Percentiles rank a stretch among this genome's conserved stretches.
Conservation (phyloP, 176 grass and related monocot genomes). For the Leersia perrieri region DNA sequence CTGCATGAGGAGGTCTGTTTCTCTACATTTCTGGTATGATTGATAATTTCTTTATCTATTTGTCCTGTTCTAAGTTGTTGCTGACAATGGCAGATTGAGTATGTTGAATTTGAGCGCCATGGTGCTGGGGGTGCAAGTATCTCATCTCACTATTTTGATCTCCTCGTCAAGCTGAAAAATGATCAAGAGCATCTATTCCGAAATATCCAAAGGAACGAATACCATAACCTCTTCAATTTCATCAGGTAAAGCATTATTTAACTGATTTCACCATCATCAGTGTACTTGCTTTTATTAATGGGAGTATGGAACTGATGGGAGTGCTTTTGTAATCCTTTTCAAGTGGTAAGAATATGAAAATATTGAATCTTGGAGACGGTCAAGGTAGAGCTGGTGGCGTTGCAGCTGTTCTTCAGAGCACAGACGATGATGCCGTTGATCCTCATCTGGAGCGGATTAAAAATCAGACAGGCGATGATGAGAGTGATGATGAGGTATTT, state of each 20-base stretch:
- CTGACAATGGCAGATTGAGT: conserved; percentile 65
- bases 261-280: background rate
- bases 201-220: conserved; percentile 86
- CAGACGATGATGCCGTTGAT: conserved; percentile 63
- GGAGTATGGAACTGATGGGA: conserved; percentile 21
- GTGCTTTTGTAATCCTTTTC: background rate
- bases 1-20: conserved; percentile 88
- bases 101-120: conserved; percentile 84
- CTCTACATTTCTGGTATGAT: background rate
- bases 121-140: conserved; percentile 74
- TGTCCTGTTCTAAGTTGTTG: conserved; percentile 7
- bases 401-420: conserved; percentile 55
- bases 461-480: conserved; percentile 61
- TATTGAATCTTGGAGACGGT: conserved; percentile 67
- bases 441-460: conserved; percentile 62
- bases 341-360: conserved; percentile 78
- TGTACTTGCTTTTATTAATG: background rate
- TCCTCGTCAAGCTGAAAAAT: conserved; percentile 79
- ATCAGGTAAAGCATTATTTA: conserved; percentile 44
- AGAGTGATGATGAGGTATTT: conserved; percentile 89
- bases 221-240: conserved; percentile 76
- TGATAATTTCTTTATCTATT: conserved; percentile 9
- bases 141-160: conserved; percentile 82
- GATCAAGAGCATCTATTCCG: conserved; percentile 85
- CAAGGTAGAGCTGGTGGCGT: conserved; percentile 42